Base-by-base conservation (phyloP, 257 asterid genomes). In the Echium plantagineum region DNA sequence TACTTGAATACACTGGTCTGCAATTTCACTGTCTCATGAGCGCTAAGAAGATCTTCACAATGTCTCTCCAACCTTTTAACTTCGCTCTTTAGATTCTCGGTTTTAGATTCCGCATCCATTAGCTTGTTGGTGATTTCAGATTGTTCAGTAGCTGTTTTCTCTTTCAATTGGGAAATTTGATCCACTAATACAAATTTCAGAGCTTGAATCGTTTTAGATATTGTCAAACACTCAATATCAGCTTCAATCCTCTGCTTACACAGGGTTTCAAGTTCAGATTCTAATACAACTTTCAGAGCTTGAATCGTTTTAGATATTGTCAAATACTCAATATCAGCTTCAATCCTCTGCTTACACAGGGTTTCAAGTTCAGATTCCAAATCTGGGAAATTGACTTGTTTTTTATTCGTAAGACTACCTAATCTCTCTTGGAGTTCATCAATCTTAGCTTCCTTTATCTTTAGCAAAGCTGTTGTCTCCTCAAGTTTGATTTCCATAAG, bases 1-100 rank as follows among this genome's bases (percentile, higher is more conserved):
- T 90, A 80, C 81, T 85, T 84, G 21, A 62, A 71, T n/a, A 80
- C 78, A 20, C 69, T 72, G 35, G 60, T 76, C 68, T 78, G 80
- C 64, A 83, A 68, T 77, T 69, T 75, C 63, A 72, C 17, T 17
- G 75, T 61, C 63, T 83, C 86, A 15, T 77, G 75, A 2, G 80
- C 76, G 52, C 54, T 66, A 4, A 67, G 79, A 53, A 80, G 64
- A 30, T 69, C 80, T 64, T 76, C 83, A 48, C 83, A 72, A 58
- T 61, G 52, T n/a, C 16, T 72, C 65, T 73, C 85, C 76, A 83
- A 30, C 71, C 77, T 80, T 65, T 61, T 71, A 7, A 77, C 77
- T 51, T 77, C 69, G 59, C 69, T 80, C 73, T 78, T 73, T 8
- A 35, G 46, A 69, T 56, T 18, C 8, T 47, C 77, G 66, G 85